Conservation (phyloP, 192 early-diverging fungal genomes). For the Thamnidium elegans region DNA sequence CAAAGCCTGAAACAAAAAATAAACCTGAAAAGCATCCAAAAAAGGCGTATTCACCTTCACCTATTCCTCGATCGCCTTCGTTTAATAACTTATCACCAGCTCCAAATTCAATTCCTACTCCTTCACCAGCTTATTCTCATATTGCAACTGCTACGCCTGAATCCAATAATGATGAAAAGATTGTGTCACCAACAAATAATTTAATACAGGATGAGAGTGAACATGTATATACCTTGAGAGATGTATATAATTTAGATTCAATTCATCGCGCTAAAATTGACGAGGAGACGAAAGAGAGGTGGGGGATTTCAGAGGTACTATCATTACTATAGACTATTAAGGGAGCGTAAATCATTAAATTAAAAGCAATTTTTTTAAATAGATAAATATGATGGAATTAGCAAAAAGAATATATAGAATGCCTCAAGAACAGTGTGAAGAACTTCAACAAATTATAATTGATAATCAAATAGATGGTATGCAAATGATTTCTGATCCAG, state of each 20-base stretch:
- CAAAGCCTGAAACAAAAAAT: too few relatives aligned
- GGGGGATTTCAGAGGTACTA: conserved; percentile 25
- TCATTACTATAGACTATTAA: background rate
- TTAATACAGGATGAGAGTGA: background rate
- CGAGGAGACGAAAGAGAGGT: conserved; percentile 14
- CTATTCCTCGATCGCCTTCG: background rate
- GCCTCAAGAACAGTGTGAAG: background rate
- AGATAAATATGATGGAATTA: conserved; percentile 3
- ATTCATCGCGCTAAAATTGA: conserved; percentile 18
- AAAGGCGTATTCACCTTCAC: too few relatives aligned
- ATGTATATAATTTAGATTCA: conserved; percentile 18
- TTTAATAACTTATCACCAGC: background rate
- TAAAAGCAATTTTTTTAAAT: background rate
- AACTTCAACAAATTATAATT: background rate
- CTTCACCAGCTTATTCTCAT: conserved; percentile 12
- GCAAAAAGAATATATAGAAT: background rate
- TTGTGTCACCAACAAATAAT: background rate
- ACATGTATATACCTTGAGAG: conserved; percentile 17
- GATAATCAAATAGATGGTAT: too few relatives aligned
- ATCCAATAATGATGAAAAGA: conserved; percentile 3
- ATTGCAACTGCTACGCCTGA: background rate
- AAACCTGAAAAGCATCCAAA: too few relatives aligned
- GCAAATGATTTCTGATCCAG: too few relatives aligned
- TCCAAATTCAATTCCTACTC: background rate
- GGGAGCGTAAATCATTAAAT: background rate